These are phyloP conservation scores for Eimeria acervulina DNA, from an alignment of 169 alveolate genomes.

Conservation along the genomic window DNA sequence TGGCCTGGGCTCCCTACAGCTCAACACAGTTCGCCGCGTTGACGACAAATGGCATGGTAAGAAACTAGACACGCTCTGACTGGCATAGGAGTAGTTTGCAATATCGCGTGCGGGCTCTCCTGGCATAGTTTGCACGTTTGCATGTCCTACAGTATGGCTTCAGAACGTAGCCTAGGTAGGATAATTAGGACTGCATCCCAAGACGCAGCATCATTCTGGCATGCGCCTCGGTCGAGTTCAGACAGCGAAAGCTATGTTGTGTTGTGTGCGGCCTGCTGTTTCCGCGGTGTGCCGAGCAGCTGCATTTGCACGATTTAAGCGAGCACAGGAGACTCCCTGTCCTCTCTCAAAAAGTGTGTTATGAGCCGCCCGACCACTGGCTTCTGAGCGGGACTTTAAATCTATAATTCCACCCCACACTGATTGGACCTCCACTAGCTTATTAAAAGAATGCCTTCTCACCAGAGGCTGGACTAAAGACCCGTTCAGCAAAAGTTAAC, in stretches of 20 bases:
- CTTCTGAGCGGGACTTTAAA: not conserved
- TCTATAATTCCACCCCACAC: not conserved
- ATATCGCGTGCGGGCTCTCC: not conserved
- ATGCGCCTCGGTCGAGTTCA: not conserved
- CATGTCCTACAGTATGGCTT: not conserved
- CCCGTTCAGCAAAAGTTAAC: not conserved
- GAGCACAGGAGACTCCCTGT: constrained; percentile 64
- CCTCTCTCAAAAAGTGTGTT: constrained; percentile 57
- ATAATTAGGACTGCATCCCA: not conserved
- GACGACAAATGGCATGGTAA: constrained; percentile 92
- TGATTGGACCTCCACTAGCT: not conserved
- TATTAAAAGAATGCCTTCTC: no score
- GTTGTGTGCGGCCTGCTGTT: not conserved
- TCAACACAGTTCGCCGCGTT: constrained; percentile 96
- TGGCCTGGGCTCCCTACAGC: constrained; percentile 97
- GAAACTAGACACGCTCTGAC: not conserved
- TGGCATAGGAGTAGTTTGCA: not conserved
- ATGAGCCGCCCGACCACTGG: not conserved
- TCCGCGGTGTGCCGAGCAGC: constrained; percentile 3
- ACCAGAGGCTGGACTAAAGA: not conserved
- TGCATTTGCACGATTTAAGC: constrained; percentile 76
- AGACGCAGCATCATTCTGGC: not conserved
- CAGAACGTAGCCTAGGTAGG: not conserved
- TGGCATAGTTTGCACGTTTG: not conserved
- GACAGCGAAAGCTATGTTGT: not conserved